Evolutionary conservation across 345 rosid species (phyloP).

Genomic region (Jatropha curcas): DNA sequence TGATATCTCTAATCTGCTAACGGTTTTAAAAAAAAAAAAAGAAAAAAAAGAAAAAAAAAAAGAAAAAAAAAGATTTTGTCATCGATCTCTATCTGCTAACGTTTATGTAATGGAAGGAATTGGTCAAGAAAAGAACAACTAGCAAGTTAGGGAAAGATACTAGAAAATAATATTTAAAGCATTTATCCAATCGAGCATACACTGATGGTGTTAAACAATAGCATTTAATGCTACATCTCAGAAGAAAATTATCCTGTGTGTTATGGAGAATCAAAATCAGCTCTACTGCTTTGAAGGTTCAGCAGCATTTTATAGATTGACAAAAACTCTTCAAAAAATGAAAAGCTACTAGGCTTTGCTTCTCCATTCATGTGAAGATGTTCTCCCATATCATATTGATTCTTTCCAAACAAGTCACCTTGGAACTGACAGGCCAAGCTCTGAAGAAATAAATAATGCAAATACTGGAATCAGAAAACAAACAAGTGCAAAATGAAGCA

Average conservation of each 20-base stretch:
- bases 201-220: neutral
- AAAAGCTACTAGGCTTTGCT: slow-evolving; percentile 18
- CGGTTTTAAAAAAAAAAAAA: too few relatives aligned
- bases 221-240: slow-evolving; percentile 11
- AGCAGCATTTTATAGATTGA: slow-evolving; percentile 27
- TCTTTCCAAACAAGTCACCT: slow-evolving; percentile 59
- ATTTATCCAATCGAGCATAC: neutral
- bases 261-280: slow-evolving; percentile 2
- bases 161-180: too few relatives aligned
- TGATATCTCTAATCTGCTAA: too few relatives aligned
- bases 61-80: too few relatives aligned
- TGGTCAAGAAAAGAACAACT: too few relatives aligned
- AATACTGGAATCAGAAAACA: slow-evolving; percentile 29
- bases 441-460: slow-evolving; percentile 42
- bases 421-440: slow-evolving; percentile 80
- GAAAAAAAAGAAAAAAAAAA: too few relatives aligned
- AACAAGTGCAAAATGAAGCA: neutral
- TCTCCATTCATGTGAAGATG: slow-evolving; percentile 31
- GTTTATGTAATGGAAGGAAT: too few relatives aligned
- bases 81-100: too few relatives aligned
- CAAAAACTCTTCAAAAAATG: slow-evolving; percentile 14
- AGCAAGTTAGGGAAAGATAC: too few relatives aligned
- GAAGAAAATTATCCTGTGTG: neutral
- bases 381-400: slow-evolving; percentile 27
- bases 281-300: slow-evolving; percentile 15